Evolutionary conservation across 345 rosid genomes (phyloP).

Genomic region (Aurinia saxatilis): DNA sequence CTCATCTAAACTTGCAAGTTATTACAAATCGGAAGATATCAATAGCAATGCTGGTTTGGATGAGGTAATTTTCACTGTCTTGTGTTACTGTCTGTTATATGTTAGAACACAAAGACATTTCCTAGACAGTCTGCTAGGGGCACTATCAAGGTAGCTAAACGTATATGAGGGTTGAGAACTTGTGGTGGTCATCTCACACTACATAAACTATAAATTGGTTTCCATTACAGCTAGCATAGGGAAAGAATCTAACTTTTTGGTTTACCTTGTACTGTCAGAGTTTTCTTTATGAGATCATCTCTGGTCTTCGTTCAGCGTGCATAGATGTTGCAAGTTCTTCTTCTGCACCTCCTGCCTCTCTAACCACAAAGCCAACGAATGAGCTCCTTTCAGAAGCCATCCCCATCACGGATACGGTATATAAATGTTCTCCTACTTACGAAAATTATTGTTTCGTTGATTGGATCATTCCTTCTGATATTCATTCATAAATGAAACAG

Average conservation of each 20-base stretch:
- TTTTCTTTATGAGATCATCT: conserved; percentile 69
- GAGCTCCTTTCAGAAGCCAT: conserved; percentile 61
- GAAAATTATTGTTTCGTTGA: neutral
- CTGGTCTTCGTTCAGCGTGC: conserved; percentile 62
- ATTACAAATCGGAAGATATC: conserved; percentile 65
- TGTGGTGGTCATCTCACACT: neutral
- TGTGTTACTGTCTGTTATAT: neutral
- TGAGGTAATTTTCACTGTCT: conserved; percentile 49
- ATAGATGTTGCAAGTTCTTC: conserved; percentile 81
- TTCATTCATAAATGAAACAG: conserved; percentile 32
- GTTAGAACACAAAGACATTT: neutral
- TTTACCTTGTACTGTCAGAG: conserved; percentile 39
- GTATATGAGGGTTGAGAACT: neutral
- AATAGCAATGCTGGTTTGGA: conserved; percentile 48
- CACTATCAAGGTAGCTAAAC: neutral
- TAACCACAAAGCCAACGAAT: conserved; percentile 48
- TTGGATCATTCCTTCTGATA: conserved; percentile 7
- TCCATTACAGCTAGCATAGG: conserved; percentile 2
- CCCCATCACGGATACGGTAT: conserved; percentile 36
- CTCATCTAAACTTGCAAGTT: conserved; percentile 70
- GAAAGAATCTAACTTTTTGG: conserved; percentile 20
- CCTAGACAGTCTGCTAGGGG: conserved; percentile 1
- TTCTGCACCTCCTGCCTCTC: conserved; percentile 54
- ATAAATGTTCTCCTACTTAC: conserved; percentile 14
- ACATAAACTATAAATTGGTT: neutral